phyloP scores from a whole-genome alignment of 164 flowering plant genomes.

The Amborella trichopoda region DNA sequence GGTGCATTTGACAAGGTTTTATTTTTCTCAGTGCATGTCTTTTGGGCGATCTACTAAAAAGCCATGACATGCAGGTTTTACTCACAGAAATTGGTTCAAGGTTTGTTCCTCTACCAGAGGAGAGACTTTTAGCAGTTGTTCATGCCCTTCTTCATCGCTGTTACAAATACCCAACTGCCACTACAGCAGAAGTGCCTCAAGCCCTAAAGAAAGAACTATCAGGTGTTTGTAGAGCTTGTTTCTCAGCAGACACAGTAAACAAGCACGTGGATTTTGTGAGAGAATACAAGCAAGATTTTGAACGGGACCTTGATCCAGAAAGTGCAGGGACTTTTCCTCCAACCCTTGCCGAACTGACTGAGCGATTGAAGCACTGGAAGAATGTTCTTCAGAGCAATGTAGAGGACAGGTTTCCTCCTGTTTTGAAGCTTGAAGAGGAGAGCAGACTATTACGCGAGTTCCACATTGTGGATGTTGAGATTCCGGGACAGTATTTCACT shows the following conservation, averaged over 20 bases:
- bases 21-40: not conserved
- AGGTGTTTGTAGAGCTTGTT: slow-evolving; percentile 97
- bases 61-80: slow-evolving; percentile 39
- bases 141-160: slow-evolving; percentile 96
- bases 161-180: slow-evolving; percentile 95
- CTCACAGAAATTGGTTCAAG: slow-evolving; percentile 97
- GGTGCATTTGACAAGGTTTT: too few relatives aligned
- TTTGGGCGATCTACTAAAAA: not conserved
- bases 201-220: slow-evolving; percentile 98
- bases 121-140: slow-evolving; percentile 94
- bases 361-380: slow-evolving; percentile 94
- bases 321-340: slow-evolving; percentile 80
- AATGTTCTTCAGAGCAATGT: slow-evolving; percentile 95
- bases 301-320: slow-evolving; percentile 96
- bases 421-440: slow-evolving; percentile 92
- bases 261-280: slow-evolving; percentile 98
- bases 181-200: slow-evolving; percentile 96
- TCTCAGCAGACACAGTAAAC: slow-evolving; percentile 96
- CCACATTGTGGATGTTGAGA: slow-evolving; percentile 97
- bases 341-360: slow-evolving; percentile 86
- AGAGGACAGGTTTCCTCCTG: slow-evolving; percentile 98
- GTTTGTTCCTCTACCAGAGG: slow-evolving; percentile 95
- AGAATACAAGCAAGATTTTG: slow-evolving; percentile 97
- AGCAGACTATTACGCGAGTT: slow-evolving; percentile 93
- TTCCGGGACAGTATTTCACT: slow-evolving; percentile 91